Percentiles rank a stretch among this genome's conserved stretches.
Evolutionary conservation across 192 early-diverging fungal species (phyloP).

Genomic region (Backusella morwellensis): DNA sequence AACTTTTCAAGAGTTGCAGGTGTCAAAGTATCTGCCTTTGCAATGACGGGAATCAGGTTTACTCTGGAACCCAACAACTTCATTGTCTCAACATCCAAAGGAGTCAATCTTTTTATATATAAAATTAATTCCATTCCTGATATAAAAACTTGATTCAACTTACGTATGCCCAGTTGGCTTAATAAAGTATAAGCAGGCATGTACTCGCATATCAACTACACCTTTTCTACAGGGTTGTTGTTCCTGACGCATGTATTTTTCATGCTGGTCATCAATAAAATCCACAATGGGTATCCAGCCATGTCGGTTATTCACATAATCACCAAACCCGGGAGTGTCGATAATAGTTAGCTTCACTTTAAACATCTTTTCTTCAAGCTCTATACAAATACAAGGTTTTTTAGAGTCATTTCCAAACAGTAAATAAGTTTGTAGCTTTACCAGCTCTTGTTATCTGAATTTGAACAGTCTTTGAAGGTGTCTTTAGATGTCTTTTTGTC

Average conservation of each 20-base stretch:
- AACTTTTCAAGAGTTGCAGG: constrained; percentile 76
- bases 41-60: constrained; percentile 92
- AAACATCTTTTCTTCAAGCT: constrained; percentile 95
- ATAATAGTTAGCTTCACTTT: constrained; percentile 91
- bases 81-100: constrained; percentile 93
- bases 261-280: constrained; percentile 94
- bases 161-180: constrained; percentile 92
- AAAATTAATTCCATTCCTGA: background rate
- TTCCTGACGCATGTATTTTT: constrained; percentile 91
- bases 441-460: constrained; percentile 98
- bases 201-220: constrained; percentile 91
- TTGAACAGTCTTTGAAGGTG: constrained; percentile 92
- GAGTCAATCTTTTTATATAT: constrained; percentile 46
- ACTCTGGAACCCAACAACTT: constrained; percentile 87
- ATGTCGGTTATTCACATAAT: constrained; percentile 95
- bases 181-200: constrained; percentile 96
- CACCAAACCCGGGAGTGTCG: constrained; percentile 98
- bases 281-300: constrained; percentile 96
- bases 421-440: constrained; percentile 17
- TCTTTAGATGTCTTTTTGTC: constrained; percentile 77
- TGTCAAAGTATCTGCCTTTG: constrained; percentile 90
- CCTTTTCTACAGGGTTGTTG: constrained; percentile 79
- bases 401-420: too few relatives aligned
- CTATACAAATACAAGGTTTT: constrained; percentile 31
- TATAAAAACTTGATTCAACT: constrained; percentile 11